phyloP scores from a whole-genome alignment of 345 rosid species.

The Citrus trifoliata region DNA sequence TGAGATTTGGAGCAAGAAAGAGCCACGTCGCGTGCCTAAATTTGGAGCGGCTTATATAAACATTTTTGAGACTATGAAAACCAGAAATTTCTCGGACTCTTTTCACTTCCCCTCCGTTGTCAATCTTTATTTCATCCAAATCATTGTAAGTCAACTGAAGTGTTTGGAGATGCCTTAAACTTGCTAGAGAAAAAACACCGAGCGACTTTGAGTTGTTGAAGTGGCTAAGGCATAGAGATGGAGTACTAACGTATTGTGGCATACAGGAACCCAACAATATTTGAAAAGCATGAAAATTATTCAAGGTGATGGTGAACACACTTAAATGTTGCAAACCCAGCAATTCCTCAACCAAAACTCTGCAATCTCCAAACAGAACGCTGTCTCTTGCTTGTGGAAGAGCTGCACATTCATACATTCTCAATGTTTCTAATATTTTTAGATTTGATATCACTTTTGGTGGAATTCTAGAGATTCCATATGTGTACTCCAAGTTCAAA shows the following conservation, averaged over 20 bases:
- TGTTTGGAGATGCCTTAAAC: background rate
- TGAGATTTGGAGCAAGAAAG: slow-evolving; percentile 20
- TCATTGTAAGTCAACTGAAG: background rate
- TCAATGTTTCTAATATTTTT: slow-evolving; percentile 1
- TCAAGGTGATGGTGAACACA: background rate
- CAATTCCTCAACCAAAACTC: slow-evolving; percentile 7
- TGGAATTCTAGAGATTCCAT: background rate
- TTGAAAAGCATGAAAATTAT: background rate
- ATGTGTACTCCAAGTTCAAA: slow-evolving; percentile 18
- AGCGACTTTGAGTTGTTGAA: background rate
- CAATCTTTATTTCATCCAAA: background rate
- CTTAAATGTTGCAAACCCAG: slow-evolving; percentile 1
- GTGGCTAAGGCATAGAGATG: background rate
- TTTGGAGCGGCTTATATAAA: background rate
- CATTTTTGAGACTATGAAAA: background rate
- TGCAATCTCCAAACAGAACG: too few relatives aligned
- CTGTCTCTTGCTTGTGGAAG: too few relatives aligned
- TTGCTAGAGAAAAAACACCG: background rate
- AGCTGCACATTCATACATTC: background rate
- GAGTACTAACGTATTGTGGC: background rate
- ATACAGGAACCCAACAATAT: background rate
- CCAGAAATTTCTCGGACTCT: background rate
- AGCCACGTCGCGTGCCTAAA: slow-evolving; percentile 17
- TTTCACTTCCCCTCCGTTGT: background rate
- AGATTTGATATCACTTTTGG: background rate